These are phyloP conservation scores for Arabis hirsuta DNA, from an alignment of 345 rosid genomes.

Conservation along the genomic window DNA sequence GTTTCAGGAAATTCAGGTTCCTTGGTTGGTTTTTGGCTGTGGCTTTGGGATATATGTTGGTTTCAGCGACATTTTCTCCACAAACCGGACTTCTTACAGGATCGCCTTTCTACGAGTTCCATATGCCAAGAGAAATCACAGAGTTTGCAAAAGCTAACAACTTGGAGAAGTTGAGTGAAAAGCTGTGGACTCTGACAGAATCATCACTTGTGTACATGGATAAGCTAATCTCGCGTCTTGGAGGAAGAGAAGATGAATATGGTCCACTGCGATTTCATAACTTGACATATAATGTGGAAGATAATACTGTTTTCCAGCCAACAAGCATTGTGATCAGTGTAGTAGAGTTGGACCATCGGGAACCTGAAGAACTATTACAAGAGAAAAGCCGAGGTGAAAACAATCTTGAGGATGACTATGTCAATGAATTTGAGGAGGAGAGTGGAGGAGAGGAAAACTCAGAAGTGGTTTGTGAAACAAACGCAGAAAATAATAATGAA, in stretches of 20 bases:
- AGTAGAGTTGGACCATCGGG: too few relatives aligned
- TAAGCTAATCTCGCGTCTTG: slow-evolving; percentile 45
- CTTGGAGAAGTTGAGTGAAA: slow-evolving; percentile 45
- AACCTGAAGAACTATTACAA: slow-evolving; percentile 7
- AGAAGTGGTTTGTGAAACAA: slow-evolving; percentile 27
- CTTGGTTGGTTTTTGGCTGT: slow-evolving; percentile 50
- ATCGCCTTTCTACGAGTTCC: slow-evolving; percentile 40
- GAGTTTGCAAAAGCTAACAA: slow-evolving; percentile 43
- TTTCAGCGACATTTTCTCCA: slow-evolving; percentile 47
- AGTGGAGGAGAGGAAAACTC: slow-evolving; percentile 11
- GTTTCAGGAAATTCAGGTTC: slow-evolving; percentile 50
- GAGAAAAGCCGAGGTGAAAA: slow-evolving; percentile 12
- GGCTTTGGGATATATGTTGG: slow-evolving; percentile 41
- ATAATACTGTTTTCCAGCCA: slow-evolving; percentile 37
- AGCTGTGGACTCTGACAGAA: slow-evolving; percentile 47
- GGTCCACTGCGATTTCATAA: slow-evolving; percentile 54
- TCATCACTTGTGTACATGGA: slow-evolving; percentile 44
- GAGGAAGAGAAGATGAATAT: slow-evolving; percentile 28
- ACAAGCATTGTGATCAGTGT: slow-evolving; percentile 32
- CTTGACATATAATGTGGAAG: slow-evolving; percentile 54
- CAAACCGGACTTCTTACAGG: slow-evolving; percentile 17
- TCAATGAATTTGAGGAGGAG: slow-evolving; percentile 11
- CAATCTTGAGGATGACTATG: slow-evolving; percentile 26
- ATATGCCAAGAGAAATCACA: slow-evolving; percentile 51
- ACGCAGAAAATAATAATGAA: too few relatives aligned